Evolutionary conservation across 371 early-diverging fungal genomes (phyloP).

Genomic region (Mucor saturninus): DNA sequence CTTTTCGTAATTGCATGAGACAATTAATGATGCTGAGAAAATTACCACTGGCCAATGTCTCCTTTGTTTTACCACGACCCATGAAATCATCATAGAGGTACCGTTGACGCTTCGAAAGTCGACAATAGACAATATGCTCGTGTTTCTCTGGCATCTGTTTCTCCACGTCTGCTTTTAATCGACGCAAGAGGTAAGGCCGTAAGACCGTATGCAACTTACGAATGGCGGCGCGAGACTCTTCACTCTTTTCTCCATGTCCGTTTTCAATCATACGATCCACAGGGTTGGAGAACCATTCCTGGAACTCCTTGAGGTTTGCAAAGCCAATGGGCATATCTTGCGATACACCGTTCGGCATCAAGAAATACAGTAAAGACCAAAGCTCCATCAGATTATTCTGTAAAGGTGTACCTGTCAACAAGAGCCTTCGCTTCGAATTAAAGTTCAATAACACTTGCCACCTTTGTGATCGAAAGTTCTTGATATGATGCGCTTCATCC

Average conservation of each 20-base stretch:
- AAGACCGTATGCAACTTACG: constrained; percentile 77
- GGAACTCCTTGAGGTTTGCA: constrained; percentile 83
- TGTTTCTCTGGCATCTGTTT: constrained; percentile 85
- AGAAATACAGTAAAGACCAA: constrained; percentile 94
- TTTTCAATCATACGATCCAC: constrained; percentile 80
- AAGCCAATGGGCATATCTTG: constrained; percentile 74
- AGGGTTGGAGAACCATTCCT: constrained; percentile 89
- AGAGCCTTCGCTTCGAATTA: constrained; percentile 75
- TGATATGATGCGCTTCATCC: constrained; percentile 97
- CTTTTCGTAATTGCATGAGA: constrained; percentile 96
- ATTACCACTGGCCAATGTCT: constrained; percentile 75
- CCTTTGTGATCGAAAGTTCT: constrained; percentile 91
- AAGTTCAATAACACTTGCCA: constrained; percentile 93
- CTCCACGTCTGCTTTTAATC: constrained; percentile 87
- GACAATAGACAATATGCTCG: constrained; percentile 82
- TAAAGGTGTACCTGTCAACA: constrained; percentile 95
- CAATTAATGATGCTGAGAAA: constrained; percentile 88
- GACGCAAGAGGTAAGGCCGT: constrained; percentile 88
- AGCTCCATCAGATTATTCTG: constrained; percentile 95
- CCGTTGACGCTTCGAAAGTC: constrained; percentile 82
- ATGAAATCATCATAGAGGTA: constrained; percentile 89
- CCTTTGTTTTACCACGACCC: constrained; percentile 81
- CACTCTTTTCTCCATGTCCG: constrained; percentile 40
- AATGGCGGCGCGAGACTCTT: constrained; percentile 66
- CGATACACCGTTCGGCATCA: constrained; percentile 80